Base-by-base conservation (phyloP, 257 asterid genomes). In the Agastache rugosa region DNA sequence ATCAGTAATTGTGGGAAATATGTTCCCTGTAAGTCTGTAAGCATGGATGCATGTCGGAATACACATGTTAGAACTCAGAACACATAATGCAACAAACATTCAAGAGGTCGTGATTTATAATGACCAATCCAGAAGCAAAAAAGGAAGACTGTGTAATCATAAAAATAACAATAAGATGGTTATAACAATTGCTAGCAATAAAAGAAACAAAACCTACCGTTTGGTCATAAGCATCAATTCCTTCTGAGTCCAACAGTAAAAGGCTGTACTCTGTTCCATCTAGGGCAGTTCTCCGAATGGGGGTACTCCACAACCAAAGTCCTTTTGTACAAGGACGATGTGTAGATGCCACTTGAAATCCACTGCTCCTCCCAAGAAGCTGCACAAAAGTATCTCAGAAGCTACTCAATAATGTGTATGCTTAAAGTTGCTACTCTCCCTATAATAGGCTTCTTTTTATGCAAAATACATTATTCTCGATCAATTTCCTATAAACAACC, bases 311-410 rank as follows among this genome's bases (percentile, higher is more conserved):
- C 87, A 95, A 63, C 99, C 99, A 95, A 85, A 95, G 96, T 59
- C 99, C 99, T 83, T 95, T 95, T 4, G 99, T 95, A 82, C 99
- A 95, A 69, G 99, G 98, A 66, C 93, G 91, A 81, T 95, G 99
- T 50, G 98, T 95, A 54, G 99, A 75, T 10, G 98, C 98, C 79
- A 95, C 99, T 82, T 95, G 96, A 84, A 95, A 95, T 64, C 99
- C 99, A 74, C 97, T 92, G 81, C 98, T 91, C 87, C 96, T 93
- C 69, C 99, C 99, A 83, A 95, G 99, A 81, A 95, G 98, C 99
- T 95, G 78, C 53, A 77, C 31, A 73, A 34, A 72, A 75, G 64
- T 44, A 80, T 31, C 55, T 16, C 76, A 68, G 60, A 44, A 41
- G 65, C 67, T 64, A 58, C 41, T 71, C 19, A 71, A 34, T 23